A percentile compares a stretch with the other conserved stretches of the same genome.
Evolutionary conservation across 1,284 basidiomycete species (phyloP).

Genomic region (Phellopilus nigrolimitatus): DNA sequence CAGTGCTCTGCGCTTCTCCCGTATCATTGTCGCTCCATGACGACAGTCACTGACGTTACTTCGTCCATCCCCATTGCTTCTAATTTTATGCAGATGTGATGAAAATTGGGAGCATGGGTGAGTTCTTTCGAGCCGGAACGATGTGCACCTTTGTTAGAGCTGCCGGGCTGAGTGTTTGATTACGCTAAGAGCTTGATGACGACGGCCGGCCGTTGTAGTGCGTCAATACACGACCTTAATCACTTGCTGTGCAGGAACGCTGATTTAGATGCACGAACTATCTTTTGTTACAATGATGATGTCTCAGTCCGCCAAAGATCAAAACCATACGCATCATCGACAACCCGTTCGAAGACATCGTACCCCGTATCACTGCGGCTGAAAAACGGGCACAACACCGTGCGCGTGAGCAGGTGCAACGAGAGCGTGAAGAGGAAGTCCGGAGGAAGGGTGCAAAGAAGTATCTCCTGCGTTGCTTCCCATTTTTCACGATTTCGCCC

Average conservation of each 20-base stretch:
- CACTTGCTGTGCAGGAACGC: constrained; percentile 6
- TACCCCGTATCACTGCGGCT: constrained; percentile 92
- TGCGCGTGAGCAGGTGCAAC: constrained; percentile 70
- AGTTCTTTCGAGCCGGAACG: constrained; percentile 27
- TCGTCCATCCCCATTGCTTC: not conserved
- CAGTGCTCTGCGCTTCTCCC: constrained; percentile 30
- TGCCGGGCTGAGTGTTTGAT: constrained; percentile 18
- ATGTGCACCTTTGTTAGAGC: not conserved
- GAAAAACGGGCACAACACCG: constrained; percentile 81
- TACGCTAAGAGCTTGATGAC: constrained; percentile 66
- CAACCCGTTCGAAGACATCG: constrained; percentile 92
- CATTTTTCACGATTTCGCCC: not conserved
- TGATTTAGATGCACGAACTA: constrained; percentile 13
- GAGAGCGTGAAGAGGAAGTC: constrained; percentile 72
- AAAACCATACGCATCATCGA: constrained; percentile 79
- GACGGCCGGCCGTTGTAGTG: constrained; percentile 85
- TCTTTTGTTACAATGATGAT: not conserved
- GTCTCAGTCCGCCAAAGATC: constrained; percentile 80
- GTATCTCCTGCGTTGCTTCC: constrained; percentile 35
- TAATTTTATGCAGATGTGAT: constrained; percentile 59
- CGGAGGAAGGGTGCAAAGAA: constrained; percentile 79
- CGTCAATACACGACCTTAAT: constrained; percentile 27
- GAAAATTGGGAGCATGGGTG: constrained; percentile 85
- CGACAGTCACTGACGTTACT: not conserved
- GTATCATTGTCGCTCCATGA: not conserved